Evolutionary conservation across 2,329 filamentous ascomycete species (phyloP).

Genomic region (Aspergillus jensenii): DNA sequence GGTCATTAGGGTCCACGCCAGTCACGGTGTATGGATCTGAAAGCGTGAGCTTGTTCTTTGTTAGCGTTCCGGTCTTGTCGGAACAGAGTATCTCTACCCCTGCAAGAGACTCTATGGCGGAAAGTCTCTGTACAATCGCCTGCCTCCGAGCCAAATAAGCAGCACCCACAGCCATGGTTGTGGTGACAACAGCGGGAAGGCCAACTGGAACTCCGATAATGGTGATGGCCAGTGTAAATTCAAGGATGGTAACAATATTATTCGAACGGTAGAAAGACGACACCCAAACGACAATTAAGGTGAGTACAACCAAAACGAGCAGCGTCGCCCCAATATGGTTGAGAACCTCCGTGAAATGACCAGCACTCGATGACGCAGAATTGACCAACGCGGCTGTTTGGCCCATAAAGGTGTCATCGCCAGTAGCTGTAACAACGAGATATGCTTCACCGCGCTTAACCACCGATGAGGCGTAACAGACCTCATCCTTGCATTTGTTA

Average conservation of each 20-base stretch:
- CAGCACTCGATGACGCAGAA: conserved; percentile 69
- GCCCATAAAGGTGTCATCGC: conserved; percentile 88
- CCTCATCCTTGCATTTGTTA: conserved; percentile 80
- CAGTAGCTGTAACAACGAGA: conserved; percentile 77
- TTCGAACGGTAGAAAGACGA: conserved; percentile 87
- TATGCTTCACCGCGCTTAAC: conserved; percentile 90
- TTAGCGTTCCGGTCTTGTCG: conserved; percentile 90
- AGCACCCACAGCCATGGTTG: conserved; percentile 91
- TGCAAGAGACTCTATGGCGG: conserved; percentile 86
- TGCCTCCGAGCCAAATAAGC: conserved; percentile 89
- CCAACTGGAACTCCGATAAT: conserved; percentile 91
- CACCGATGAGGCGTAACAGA: conserved; percentile 79
- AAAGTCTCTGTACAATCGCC: conserved; percentile 90
- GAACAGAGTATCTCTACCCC: conserved; percentile 93
- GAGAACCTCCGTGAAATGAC: conserved; percentile 89
- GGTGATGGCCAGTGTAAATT: conserved; percentile 84
- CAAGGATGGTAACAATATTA: conserved; percentile 72
- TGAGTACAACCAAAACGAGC: conserved; percentile 76
- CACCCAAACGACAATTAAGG: conserved; percentile 80
- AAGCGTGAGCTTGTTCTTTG: conserved; percentile 90
- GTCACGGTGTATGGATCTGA: conserved; percentile 79
- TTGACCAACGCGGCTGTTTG: conserved; percentile 83
- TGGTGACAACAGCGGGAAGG: conserved; percentile 90
- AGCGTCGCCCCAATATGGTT: conserved; percentile 83
- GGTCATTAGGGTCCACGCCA: conserved; percentile 80